Evolutionary conservation across 2,329 filamentous ascomycete species (phyloP), one percentile per base, ranked within the genome.

Genomic region (Aspergillus sp.): DNA sequence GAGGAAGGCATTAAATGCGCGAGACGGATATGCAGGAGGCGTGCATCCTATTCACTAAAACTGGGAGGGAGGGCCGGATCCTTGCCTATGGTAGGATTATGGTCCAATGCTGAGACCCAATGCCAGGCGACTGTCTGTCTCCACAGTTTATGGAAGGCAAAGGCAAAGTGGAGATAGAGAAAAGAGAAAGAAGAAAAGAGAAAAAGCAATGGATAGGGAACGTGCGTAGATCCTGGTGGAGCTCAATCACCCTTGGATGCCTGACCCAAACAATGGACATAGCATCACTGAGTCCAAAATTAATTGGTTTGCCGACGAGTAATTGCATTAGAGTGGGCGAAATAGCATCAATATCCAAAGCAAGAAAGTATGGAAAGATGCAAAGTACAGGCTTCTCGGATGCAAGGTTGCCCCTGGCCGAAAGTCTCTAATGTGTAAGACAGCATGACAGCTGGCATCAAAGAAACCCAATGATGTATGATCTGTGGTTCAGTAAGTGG

Each of bases 391-490:
- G 33, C 53, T 53, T 51, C 47, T 51, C 47, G 46, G 43, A 52
- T 52, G 46, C 57, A 60, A 55, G 55, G 59, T 61, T 57, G 54
- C 53, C 52, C 57, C 55, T 56, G 52, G 49, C 44, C 30, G 46
- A 38, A 53, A 52, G 47, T 49, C 54, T 56, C 59, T 56, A 59
- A 51, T 58, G 59, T 60, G 60, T 39, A 39, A 64, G 56, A 58
- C 56, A 50, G 49, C 45, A 54, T 61, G 60, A 62, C 62, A 66
- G 59, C 60, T 69, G 65, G 65, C 63, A 65, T 57, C 55, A 58
- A 53, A 58, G 53, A 49, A 54, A 57, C 47, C 54, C 50, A 56
- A 47, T 49, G 51, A 62, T 65, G 64, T 64, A 65, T 56, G 60
- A 60, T 58, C 60, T 59, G 58, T 58, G 52, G 62, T 58, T 57